Percentiles rank a stretch among this genome's conserved stretches.
phyloP scores from a whole-genome alignment of 73 alveolate genomes.

The Paramecium pentaurelia region DNA sequence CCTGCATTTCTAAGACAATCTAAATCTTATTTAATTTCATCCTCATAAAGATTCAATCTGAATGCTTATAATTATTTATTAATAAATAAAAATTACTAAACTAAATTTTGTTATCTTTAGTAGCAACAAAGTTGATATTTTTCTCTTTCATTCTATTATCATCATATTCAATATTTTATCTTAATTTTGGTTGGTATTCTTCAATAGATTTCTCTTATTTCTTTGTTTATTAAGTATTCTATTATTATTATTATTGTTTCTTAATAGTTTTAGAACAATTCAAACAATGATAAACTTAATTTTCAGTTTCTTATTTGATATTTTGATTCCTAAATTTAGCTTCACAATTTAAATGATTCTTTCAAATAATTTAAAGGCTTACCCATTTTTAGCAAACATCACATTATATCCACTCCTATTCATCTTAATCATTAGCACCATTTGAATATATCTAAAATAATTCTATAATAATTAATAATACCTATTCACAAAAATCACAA shows the following conservation, averaged over 20 bases:
- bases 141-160: constrained; percentile 21
- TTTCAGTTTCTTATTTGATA: constrained; percentile 9
- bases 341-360: constrained; percentile 38
- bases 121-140: constrained; percentile 24
- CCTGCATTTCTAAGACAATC: neutral
- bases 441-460: neutral
- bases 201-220: neutral
- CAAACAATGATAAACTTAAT: constrained; percentile 4
- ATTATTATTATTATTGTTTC: neutral
- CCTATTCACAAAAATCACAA: constrained; percentile 49
- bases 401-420: constrained; percentile 30
- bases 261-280: neutral
- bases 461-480: neutral
- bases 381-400: constrained; percentile 43
- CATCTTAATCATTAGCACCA: constrained; percentile 42
- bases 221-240: neutral
- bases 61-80: neutral
- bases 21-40: constrained; percentile 15
- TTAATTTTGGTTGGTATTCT: neutral
- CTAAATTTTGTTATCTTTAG: constrained; percentile 27
- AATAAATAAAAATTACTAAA: neutral
- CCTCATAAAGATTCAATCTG: constrained; percentile 29
- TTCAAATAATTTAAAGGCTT: neutral
- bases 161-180: neutral
- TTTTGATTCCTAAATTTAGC: constrained; percentile 34